Percentiles rank a stretch among this genome's conserved stretches.
These are phyloP conservation scores for Haplosporangium gracile DNA, from an alignment of 192 early-diverging fungal genomes.

Conservation along the genomic window DNA sequence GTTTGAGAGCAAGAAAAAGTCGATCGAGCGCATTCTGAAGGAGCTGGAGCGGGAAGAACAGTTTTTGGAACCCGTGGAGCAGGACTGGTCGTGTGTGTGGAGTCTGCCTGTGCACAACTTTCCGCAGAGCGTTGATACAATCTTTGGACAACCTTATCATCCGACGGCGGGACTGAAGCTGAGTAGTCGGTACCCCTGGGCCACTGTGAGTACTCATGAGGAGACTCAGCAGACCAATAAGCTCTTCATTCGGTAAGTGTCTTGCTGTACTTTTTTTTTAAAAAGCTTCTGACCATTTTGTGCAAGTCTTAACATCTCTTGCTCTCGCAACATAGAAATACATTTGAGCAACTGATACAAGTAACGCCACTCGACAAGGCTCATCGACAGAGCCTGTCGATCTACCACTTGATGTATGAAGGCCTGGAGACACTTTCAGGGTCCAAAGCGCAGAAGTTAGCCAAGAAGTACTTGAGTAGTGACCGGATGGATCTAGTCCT, in stretches of 20 bases:
- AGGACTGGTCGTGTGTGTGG: conserved; percentile 40
- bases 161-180: neutral
- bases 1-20: conserved; percentile 13
- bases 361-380: conserved; percentile 28
- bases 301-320: neutral
- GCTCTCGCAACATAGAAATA: conserved; percentile 48
- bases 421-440: conserved; percentile 34
- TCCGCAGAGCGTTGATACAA: conserved; percentile 15
- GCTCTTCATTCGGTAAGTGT: conserved; percentile 24
- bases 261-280: too few relatives aligned
- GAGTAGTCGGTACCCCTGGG: conserved; percentile 26
- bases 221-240: conserved; percentile 30
- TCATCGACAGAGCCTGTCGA: conserved; percentile 44
- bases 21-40: conserved; percentile 17
- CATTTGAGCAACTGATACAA: conserved; percentile 59
- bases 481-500: conserved; percentile 60
- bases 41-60: conserved; percentile 24
- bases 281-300: neutral
- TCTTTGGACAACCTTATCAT: conserved; percentile 26
- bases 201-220: conserved; percentile 31
- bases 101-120: conserved; percentile 24
- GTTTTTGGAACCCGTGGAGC: conserved; percentile 27
- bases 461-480: conserved; percentile 60
- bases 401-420: conserved; percentile 62
- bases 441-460: conserved; percentile 59